Percentiles rank a stretch among this genome's conserved stretches.
These are phyloP conservation scores for Kurtzmaniella cleridarum DNA, from an alignment of 805 yeast genomes.

Conservation along the genomic window DNA sequence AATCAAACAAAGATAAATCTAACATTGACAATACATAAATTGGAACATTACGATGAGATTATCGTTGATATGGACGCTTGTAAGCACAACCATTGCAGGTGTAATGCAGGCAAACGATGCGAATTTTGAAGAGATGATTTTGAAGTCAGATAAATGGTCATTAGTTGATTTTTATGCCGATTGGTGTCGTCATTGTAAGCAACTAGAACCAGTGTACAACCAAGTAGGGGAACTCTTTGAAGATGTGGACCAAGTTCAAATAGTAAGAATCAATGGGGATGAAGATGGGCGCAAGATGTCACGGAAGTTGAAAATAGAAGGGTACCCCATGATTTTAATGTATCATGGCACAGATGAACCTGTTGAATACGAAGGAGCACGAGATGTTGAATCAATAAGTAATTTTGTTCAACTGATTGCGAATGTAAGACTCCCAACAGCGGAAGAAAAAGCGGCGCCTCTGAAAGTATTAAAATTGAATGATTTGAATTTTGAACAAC, in stretches of 20 bases:
- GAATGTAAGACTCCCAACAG: slow-evolving; percentile 16
- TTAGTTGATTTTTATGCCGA: slow-evolving; percentile 54
- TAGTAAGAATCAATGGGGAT: slow-evolving; percentile 59
- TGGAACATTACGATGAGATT: too few species aligned
- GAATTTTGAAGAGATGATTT: slow-evolving; percentile 50
- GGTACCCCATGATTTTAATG: slow-evolving; percentile 62
- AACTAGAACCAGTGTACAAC: slow-evolving; percentile 46
- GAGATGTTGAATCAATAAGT: slow-evolving; percentile 46
- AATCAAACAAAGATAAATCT: too few species aligned
- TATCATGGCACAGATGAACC: slow-evolving; percentile 50
- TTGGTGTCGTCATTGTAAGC: slow-evolving; percentile 70
- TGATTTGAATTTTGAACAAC: slow-evolving; percentile 40
- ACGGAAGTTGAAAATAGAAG: slow-evolving; percentile 46
- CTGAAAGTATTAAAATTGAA: slow-evolving; percentile 17
- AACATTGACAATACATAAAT: too few species aligned
- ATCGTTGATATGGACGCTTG: too few species aligned
- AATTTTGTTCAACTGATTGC: slow-evolving; percentile 43
- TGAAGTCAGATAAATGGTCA: slow-evolving; percentile 45
- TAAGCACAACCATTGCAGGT: slow-evolving; percentile 4
- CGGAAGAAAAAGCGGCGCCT: slow-evolving; percentile 9
- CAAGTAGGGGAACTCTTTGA: slow-evolving; percentile 27
- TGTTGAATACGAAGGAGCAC: slow-evolving; percentile 50
- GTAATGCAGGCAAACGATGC: slow-evolving; percentile 42
- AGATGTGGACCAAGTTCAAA: slow-evolving; percentile 34
- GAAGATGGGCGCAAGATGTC: slow-evolving; percentile 43